phyloP scores from a whole-genome alignment of 1,284 basidiomycete genomes.

The Apiotrichum akiyoshidainum region DNA sequence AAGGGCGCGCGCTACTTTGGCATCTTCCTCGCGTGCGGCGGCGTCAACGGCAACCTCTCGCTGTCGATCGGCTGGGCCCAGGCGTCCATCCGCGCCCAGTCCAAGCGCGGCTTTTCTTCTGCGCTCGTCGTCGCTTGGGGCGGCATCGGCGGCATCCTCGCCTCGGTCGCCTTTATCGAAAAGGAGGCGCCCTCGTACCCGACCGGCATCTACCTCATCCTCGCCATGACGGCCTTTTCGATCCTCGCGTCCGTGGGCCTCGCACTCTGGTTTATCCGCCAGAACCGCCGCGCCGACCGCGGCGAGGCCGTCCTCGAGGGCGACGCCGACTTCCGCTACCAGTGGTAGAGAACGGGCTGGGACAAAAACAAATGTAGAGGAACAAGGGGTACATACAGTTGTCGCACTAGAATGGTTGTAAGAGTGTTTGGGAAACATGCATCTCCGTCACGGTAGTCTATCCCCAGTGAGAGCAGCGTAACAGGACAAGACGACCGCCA shows the following conservation, averaged over 20 bases:
- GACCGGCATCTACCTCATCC: conserved; percentile 10
- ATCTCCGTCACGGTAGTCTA: no score
- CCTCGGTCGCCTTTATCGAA: conserved; percentile 13
- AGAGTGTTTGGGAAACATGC: no score
- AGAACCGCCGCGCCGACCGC: conserved; percentile 15
- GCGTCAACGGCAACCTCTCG: conserved; percentile 35
- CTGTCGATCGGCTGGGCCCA: conserved; percentile 42
- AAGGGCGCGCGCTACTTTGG: conserved; percentile 48
- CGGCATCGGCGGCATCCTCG: conserved; percentile 51
- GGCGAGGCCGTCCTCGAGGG: conserved; percentile 16
- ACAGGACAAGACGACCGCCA: no score
- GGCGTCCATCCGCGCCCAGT: conserved; percentile 51
- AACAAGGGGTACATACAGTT: no score
- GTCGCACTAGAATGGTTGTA: no score
- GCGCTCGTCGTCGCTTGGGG: conserved; percentile 50
- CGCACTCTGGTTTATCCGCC: conserved; percentile 6
- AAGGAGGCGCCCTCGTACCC: conserved; percentile 12
- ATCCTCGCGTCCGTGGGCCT: conserved; percentile 5
- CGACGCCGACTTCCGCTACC: conserved; percentile 15
- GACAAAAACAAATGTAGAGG: no score
- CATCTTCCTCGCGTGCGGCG: conserved; percentile 50
- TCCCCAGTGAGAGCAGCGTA: no score
- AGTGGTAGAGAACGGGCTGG: conserved; percentile 6
- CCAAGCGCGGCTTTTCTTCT: conserved; percentile 44
- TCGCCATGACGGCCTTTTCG: conserved; percentile 8